Base-by-base conservation (phyloP, 805 yeast species). In the Teunomyces atbi region DNA sequence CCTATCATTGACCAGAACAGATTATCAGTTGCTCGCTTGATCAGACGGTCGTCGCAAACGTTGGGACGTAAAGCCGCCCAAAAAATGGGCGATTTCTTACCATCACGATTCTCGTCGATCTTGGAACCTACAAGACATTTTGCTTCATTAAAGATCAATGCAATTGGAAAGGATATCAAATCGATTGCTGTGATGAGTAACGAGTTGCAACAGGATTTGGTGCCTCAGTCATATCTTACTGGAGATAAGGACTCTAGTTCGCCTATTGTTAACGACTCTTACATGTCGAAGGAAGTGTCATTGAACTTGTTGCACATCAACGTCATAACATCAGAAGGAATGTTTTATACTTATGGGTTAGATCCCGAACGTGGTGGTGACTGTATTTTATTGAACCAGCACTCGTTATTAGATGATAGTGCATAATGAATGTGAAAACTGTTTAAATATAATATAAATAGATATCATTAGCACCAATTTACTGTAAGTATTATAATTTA, bases 291-390 rank as follows among this genome's bases (percentile, higher is more conserved):
- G 40, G 71, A 66, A 16, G 47, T 61, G 16, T 49, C 65, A 18
- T 53, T 65, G 48, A 65, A 62, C 42, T 54, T 70, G 23, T 59
- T 55, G 62, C 79, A 78, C 56, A 82, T 82, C 11, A 76, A 82
- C 47, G 92, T 90, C 5, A 88, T 89, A 3, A 88, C 96, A 0
- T 77, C 85, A 0, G 87, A 83, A 46, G 98, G 98, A 0, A 80
- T 78, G 53, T 85, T 87, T 54, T 86, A 84, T 57, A 87, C 86
- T 42, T 92, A 89, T 63, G 84, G 84, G 2, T 68, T 92, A 39
- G 94, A 89, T 51, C 84, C 94, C 0, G 95, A 84, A 50, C 68
- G 91, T 45, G 98, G 98, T 1, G 99, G 99, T 2, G 97, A 91
- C 60, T 92, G 98, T 66, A 79, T 85, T 33, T 69, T 89, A 50